Percentiles rank a stretch among this genome's conserved stretches.
Evolutionary conservation across 352 stramenopile species (phyloP).

Genomic region (Phytophthora pisi): DNA sequence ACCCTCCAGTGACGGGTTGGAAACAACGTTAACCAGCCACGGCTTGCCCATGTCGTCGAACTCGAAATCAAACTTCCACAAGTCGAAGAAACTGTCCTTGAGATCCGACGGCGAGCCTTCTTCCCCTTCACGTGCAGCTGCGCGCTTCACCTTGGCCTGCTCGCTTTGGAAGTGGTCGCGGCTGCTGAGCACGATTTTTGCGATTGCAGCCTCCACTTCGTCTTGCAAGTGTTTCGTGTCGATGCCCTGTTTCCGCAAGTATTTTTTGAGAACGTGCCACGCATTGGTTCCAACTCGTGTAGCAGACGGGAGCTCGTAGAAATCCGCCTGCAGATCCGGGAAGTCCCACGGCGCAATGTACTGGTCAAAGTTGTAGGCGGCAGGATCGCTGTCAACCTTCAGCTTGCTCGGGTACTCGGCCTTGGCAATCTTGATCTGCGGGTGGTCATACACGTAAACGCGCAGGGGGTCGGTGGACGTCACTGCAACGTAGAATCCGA

Average conservation of each 20-base stretch:
- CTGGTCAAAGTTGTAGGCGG: conserved; percentile 73
- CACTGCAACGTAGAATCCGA: conserved; percentile 88
- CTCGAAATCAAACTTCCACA: conserved; percentile 97
- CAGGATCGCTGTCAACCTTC: conserved; percentile 41
- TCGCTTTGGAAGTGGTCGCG: conserved; percentile 56
- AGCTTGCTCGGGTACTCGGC: conserved; percentile 56
- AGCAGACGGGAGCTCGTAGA: conserved; percentile 65
- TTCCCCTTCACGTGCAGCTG: conserved; percentile 29
- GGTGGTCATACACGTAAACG: conserved; percentile 84
- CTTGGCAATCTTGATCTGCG: conserved; percentile 77
- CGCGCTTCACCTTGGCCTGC: conserved; percentile 54
- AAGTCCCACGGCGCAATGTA: conserved; percentile 80
- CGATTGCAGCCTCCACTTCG: conserved; percentile 71
- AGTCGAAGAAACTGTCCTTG: conserved; percentile 91
- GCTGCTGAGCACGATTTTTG: conserved; percentile 64
- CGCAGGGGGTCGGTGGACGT: conserved; percentile 85
- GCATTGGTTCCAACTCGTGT: conserved; percentile 62
- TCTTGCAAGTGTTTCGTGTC: conserved; percentile 68
- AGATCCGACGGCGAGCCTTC: conserved; percentile 44
- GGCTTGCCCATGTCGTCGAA: conserved; percentile 93
- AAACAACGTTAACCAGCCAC: conserved; percentile 92
- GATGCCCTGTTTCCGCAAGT: conserved; percentile 61
- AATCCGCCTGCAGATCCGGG: conserved; percentile 60
- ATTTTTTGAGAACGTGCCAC: conserved; percentile 70
- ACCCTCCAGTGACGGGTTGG: conserved; percentile 66